Evolutionary conservation across 345 rosid genomes (phyloP).

Genomic region (Eucalyptus tenuipes): DNA sequence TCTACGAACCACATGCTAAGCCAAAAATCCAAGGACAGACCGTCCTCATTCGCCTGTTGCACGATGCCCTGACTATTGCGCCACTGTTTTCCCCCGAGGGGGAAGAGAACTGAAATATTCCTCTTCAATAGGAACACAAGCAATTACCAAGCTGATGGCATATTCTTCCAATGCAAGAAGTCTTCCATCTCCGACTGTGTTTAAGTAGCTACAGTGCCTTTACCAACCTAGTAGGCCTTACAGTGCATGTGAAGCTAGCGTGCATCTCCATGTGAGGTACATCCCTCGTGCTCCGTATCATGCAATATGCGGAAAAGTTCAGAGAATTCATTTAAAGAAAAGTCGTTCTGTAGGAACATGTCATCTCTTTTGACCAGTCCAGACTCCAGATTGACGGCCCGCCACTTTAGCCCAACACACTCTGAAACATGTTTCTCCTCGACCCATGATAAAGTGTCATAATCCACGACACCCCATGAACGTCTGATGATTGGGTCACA

Average conservation of each 20-base stretch:
- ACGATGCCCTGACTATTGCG: background rate
- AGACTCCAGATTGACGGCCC: background rate
- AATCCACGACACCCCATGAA: background rate
- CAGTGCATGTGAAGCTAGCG: background rate
- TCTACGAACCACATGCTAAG: background rate
- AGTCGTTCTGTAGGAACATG: background rate
- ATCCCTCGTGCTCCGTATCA: background rate
- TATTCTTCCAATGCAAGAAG: background rate
- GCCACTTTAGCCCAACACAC: background rate
- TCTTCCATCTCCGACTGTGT: background rate
- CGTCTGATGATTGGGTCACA: background rate
- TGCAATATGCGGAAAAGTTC: background rate
- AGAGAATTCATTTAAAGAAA: background rate
- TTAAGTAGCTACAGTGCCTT: background rate
- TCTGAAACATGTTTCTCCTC: background rate
- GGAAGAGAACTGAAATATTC: background rate
- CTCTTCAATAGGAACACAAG: background rate
- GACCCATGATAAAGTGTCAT: background rate
- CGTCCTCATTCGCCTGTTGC: background rate
- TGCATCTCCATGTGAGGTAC: background rate
- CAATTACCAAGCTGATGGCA: background rate
- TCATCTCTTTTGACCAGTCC: background rate
- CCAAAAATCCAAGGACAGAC: background rate
- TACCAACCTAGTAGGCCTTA: background rate
- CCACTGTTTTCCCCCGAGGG: background rate